These are phyloP conservation scores for Pachyrhizus erosus DNA, from an alignment of 306 rosid species.

Conservation along the genomic window DNA sequence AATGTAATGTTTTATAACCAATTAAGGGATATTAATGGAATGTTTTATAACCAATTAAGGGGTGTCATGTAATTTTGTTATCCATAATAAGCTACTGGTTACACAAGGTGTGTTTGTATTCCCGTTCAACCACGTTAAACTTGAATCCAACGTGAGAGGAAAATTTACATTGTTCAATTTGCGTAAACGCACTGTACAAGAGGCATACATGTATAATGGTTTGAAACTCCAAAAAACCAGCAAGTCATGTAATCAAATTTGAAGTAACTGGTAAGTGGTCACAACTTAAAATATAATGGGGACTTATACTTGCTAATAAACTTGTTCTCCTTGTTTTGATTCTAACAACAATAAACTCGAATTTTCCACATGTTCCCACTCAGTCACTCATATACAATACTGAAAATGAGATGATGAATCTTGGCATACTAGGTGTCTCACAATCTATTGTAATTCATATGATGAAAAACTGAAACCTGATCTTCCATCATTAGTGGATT, in stretches of 20 bases:
- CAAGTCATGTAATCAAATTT: neutral
- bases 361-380: neutral
- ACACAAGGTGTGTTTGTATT: neutral
- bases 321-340: neutral
- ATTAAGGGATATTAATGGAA: too few species aligned
- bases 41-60: too few species aligned
- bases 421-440: neutral
- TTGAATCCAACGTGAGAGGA: neutral
- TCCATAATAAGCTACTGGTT: too few species aligned
- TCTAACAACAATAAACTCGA: neutral
- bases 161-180: neutral
- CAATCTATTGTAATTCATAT: slow-evolving; percentile 69
- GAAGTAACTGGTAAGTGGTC: neutral
- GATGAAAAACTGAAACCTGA: slow-evolving; percentile 89
- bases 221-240: neutral
- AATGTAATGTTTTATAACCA: too few species aligned
- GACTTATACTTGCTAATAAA: neutral
- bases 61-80: too few species aligned
- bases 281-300: neutral
- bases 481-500: slow-evolving; percentile 86
- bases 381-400: slow-evolving; percentile 19
- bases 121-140: neutral
- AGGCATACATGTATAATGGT: neutral
- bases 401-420: neutral
- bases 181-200: neutral